Percentiles rank a stretch among this genome's conserved stretches.
Conservation (phyloP, 495 filamentous ascomycete species). For the Barbatosphaeria neglecta region DNA sequence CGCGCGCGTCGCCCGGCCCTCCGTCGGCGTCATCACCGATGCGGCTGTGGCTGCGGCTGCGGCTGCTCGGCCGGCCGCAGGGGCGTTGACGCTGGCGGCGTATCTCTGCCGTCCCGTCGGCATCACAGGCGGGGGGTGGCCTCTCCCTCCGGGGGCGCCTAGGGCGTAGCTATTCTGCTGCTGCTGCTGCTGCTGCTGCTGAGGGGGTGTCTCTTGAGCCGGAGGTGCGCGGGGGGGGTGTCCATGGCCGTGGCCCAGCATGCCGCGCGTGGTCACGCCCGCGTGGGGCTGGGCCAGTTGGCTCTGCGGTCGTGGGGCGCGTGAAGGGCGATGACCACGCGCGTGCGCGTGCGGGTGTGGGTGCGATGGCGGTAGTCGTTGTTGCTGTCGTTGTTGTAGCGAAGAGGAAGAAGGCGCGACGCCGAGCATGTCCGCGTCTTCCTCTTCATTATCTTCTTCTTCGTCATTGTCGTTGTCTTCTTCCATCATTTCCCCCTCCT, state of each 20-base stretch:
- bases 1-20: constrained; percentile 18
- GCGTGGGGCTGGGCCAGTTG: too few species aligned
- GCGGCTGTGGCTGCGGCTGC: constrained; percentile 8
- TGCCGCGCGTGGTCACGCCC: too few species aligned
- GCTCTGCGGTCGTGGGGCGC: too few species aligned
- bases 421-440: neutral
- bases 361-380: constrained; percentile 2
- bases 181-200: too few species aligned
- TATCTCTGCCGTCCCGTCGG: neutral
- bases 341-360: too few species aligned
- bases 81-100: neutral
- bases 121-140: too few species aligned
- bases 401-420: neutral
- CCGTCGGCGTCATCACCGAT: constrained; percentile 12
- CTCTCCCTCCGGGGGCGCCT: too few species aligned
- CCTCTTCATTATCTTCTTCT: constrained; percentile 1
- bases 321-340: too few species aligned
- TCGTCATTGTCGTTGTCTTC: constrained; percentile 13
- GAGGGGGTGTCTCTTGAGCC: too few species aligned
- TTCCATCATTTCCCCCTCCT: constrained; percentile 10
- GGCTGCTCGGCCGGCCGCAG: constrained; percentile 8
- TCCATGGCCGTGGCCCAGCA: too few species aligned
- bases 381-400: neutral
- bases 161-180: too few species aligned
- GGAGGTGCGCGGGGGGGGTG: too few species aligned